Percentiles rank a stretch among this genome's conserved stretches.
Conservation (phyloP, 306 rosid genomes). For the Citrullus colocynthis region DNA sequence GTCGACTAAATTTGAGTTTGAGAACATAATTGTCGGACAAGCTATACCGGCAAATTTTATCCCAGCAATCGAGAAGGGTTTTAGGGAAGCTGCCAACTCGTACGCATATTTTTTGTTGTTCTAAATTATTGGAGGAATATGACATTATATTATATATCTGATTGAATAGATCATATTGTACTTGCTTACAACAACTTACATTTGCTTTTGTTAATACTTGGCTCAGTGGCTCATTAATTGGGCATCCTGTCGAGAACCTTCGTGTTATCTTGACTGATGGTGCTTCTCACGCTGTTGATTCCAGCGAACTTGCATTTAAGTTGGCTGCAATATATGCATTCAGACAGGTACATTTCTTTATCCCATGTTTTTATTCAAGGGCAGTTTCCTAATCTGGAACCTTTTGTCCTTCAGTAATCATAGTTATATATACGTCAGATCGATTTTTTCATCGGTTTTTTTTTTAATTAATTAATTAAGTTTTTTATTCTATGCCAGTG, state of each 20-base stretch:
- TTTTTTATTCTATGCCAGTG: conserved; percentile 31
- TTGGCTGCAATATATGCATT: conserved; percentile 93
- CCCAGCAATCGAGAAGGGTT: conserved; percentile 96
- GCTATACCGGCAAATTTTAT: conserved; percentile 87
- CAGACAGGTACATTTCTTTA: conserved; percentile 52
- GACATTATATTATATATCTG: neutral
- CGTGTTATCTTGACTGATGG: conserved; percentile 83
- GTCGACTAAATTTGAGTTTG: conserved; percentile 77
- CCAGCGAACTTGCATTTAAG: conserved; percentile 98
- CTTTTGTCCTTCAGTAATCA: neutral
- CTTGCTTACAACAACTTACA: neutral
- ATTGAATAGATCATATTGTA: neutral
- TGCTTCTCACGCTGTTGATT: conserved; percentile 95
- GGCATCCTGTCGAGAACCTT: conserved; percentile 92
- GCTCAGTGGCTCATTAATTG: conserved; percentile 85
- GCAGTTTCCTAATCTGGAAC: neutral
- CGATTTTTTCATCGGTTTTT: neutral
- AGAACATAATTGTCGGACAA: conserved; percentile 87
- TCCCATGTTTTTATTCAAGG: neutral
- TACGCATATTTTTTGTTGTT: conserved; percentile 23
- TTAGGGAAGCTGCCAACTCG: conserved; percentile 96
- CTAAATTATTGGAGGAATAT: neutral
- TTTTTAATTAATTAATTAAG: too few species aligned
- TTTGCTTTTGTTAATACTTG: conserved; percentile 11
- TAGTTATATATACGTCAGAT: neutral